These are phyloP conservation scores for Ceratobasidium sp. DNA, from an alignment of 1,284 basidiomycete genomes.

Conservation along the genomic window DNA sequence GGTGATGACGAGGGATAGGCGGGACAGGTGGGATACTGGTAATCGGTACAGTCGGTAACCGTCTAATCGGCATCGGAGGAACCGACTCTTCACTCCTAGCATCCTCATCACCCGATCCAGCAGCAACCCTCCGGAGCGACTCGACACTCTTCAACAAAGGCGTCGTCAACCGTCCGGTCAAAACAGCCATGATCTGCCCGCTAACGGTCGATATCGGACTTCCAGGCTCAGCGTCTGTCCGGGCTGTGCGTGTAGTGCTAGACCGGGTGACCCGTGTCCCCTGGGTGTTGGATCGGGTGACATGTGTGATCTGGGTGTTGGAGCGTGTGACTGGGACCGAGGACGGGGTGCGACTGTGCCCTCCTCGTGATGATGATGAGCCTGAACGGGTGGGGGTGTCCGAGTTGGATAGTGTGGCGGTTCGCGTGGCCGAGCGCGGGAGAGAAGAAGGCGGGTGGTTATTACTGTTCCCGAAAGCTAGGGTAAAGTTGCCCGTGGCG, in stretches of 20 bases:
- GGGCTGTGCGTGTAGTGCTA: conserved; percentile 27
- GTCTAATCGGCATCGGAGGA: neutral
- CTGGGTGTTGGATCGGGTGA: no score
- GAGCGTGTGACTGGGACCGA: conserved; percentile 15
- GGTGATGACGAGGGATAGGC: conserved; percentile 7
- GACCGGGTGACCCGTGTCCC: conserved; percentile 33
- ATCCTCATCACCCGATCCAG: neutral
- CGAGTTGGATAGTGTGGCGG: neutral
- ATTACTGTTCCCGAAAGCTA: conserved; percentile 11
- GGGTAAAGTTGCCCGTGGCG: conserved; percentile 27
- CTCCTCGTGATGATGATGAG: neutral
- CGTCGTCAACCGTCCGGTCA: conserved; percentile 7
- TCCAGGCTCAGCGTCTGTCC: neutral
- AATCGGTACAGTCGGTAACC: neutral
- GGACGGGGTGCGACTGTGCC: conserved; percentile 9
- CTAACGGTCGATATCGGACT: conserved; percentile 26
- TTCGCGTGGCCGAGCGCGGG: neutral
- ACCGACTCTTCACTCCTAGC: neutral
- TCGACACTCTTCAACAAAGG: conserved; percentile 25
- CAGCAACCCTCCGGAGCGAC: conserved; percentile 16
- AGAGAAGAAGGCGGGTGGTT: neutral
- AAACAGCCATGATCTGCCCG: conserved; percentile 30
- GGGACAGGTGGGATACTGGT: neutral
- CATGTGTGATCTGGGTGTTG: neutral
- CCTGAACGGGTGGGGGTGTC: neutral